Evolutionary conservation across 352 stramenopile genomes (phyloP), one percentile per base, ranked within the genome.

Genomic region (Globisporangium paroecandrum): DNA sequence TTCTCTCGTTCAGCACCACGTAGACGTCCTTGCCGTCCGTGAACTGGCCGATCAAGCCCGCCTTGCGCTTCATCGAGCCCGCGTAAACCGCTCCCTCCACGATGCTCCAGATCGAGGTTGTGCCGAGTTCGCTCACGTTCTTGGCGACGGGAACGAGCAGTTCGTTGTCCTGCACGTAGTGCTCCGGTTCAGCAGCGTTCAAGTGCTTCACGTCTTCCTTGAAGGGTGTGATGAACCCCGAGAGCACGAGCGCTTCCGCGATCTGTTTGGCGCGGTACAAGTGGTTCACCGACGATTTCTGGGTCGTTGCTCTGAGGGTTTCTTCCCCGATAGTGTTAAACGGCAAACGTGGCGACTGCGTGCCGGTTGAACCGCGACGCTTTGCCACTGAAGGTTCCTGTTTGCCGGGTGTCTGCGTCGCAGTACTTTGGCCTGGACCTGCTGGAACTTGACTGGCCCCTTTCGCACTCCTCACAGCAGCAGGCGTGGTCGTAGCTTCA

Each of bases 231-330:
- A 66, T 27, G 24, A 66, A 66, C n/a, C 62, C 62, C 12, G 13
- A 27, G 1, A 66, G 62, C 18, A 66, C 62, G 22, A 66, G 62
- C 29, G 62, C 62, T 20, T 66, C 62, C 4, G 62, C 62, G 46
- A 66, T 34, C 27, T 43, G 54, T n/a, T 36, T 68, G 32, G 43
- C 43, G 27, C 53, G 25, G 18, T 41, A 41, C 34, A 41, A 13
- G 9, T 41, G 9, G 3, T 41, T 41, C 34, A 41, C 34, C 34
- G 34, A 41, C 10, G 34, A 41, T 41, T 41, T 41, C 9, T 10
- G 2, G 36, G 24, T 4, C 20, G 53, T 25, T 57, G 22, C 22
- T 57, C 22, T 6, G 34, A 41, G 34, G 1, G 8, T 13, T 41
- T 41, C 34, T 41, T 41, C 9, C 34, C 34, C 34, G 34, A 41